phyloP scores from a whole-genome alignment of 208 protist genomes.

The Angomonas deanei region DNA sequence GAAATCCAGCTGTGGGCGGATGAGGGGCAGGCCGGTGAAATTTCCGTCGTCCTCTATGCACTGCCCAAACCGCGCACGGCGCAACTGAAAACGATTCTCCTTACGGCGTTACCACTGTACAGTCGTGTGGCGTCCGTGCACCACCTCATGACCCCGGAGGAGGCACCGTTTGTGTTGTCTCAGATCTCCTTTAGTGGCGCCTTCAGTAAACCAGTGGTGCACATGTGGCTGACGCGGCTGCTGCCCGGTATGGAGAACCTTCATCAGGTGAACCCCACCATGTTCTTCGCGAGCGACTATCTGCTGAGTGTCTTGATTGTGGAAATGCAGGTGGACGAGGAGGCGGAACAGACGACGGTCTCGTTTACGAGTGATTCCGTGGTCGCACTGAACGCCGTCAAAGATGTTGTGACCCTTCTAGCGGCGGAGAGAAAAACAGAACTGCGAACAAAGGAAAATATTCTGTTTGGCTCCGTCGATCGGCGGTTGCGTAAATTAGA shows the following conservation, averaged over 20 bases:
- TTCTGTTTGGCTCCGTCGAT: constrained; percentile 33
- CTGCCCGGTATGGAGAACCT: constrained; percentile 50
- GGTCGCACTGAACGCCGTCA: constrained; percentile 30
- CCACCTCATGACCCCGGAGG: constrained; percentile 13
- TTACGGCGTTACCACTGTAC: constrained; percentile 66
- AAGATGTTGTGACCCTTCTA: constrained; percentile 17
- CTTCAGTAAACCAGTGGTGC: constrained; percentile 41
- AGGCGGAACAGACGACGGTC: constrained; percentile 15
- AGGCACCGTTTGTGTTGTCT: constrained; percentile 32
- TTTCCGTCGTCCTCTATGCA: constrained; percentile 42
- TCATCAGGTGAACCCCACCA: constrained; percentile 23
- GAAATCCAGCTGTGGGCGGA: constrained; percentile 53
- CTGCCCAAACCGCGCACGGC: constrained; percentile 57
- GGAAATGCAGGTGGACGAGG: constrained; percentile 18
- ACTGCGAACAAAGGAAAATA: constrained; percentile 30
- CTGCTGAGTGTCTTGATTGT: constrained; percentile 35
- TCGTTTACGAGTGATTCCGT: constrained; percentile 55
- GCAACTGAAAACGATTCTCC: constrained; percentile 47
- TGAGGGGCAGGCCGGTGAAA: constrained; percentile 36
- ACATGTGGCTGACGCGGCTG: constrained; percentile 55
- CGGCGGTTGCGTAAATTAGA: constrained; percentile 37
- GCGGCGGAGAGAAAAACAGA: constrained; percentile 20
- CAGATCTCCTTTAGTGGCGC: constrained; percentile 35
- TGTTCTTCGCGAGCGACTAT: constrained; percentile 53
- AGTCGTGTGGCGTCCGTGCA: constrained; percentile 34